Percentiles rank a stretch among this genome's conserved stretches.
Evolutionary conservation across 352 stramenopile genomes (phyloP).

Genomic region (Globisporangium splendens): DNA sequence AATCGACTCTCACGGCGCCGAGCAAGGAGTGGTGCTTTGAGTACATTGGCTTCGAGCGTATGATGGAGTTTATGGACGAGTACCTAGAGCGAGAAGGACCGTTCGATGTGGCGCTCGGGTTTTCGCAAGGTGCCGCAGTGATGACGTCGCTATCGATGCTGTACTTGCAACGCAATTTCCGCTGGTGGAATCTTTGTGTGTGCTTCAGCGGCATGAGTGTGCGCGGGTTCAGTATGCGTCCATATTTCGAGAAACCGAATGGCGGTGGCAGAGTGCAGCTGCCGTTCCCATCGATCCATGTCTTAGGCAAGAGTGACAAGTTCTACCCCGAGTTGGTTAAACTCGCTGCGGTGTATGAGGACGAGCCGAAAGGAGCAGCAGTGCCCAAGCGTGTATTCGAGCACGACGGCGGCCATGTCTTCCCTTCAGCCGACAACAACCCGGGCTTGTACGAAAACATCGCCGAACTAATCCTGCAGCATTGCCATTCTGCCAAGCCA

Average conservation of each 20-base stretch:
- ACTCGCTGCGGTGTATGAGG: conserved; percentile 34
- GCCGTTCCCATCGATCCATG: conserved; percentile 25
- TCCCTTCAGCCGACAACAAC: conserved; percentile 46
- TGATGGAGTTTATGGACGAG: conserved; percentile 50
- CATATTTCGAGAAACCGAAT: conserved; percentile 32
- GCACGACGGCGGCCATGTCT: conserved; percentile 44
- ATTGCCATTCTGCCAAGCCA: too few relatives aligned
- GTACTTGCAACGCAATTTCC: conserved; percentile 31
- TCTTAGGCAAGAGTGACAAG: conserved; percentile 53
- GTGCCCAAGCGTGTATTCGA: conserved; percentile 29
- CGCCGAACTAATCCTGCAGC: conserved; percentile 19
- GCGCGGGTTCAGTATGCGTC: conserved; percentile 20
- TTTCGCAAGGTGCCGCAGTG: conserved; percentile 75
- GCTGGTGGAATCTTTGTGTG: conserved; percentile 47
- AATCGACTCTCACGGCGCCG: too few relatives aligned
- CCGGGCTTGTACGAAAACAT: conserved; percentile 35
- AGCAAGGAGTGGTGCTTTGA: conserved; percentile 13
- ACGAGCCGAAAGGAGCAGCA: conserved; percentile 19
- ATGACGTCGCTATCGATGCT: conserved; percentile 55
- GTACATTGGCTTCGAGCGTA: conserved; percentile 21
- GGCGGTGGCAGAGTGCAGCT: conserved; percentile 19
- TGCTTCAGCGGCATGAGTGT: conserved; percentile 32
- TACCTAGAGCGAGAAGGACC: conserved; percentile 49
- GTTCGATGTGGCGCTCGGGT: conserved; percentile 66
- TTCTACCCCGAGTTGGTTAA: conserved; percentile 25